These are phyloP conservation scores for Letharia columbiana DNA, from an alignment of 495 filamentous ascomycete genomes.

Conservation along the genomic window DNA sequence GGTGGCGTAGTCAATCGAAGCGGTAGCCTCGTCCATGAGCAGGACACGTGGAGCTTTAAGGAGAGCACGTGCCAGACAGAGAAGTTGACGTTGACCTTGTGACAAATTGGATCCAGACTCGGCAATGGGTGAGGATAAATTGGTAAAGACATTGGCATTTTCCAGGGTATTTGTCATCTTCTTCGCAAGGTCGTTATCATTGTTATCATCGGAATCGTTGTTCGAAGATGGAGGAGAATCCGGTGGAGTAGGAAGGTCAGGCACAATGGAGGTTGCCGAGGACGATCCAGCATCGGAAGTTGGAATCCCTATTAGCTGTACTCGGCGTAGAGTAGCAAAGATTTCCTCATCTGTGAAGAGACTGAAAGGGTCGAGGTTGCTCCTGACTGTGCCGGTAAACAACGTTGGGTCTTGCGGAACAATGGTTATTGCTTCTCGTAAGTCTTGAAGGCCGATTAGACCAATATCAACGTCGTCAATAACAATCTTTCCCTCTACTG, in stretches of 20 bases:
- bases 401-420: conserved; percentile 97
- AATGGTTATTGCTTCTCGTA: conserved; percentile 91
- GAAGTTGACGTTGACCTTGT: conserved; percentile 90
- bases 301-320: conserved; percentile 66
- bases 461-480: conserved; percentile 89
- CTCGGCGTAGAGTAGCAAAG: conserved; percentile 77
- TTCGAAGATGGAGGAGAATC: conserved; percentile 18
- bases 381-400: conserved; percentile 91
- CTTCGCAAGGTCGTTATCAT: conserved; percentile 36
- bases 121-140: conserved; percentile 72
- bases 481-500: conserved; percentile 79
- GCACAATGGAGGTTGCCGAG: conserved; percentile 36
- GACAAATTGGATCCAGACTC: conserved; percentile 95
- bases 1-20: conserved; percentile 94
- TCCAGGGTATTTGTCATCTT: conserved; percentile 34
- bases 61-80: conserved; percentile 89
- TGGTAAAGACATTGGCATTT: conserved; percentile 93
- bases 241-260: conserved; percentile 27
- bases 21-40: conserved; percentile 98
- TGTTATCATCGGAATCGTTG: conserved; percentile 24
- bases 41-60: conserved; percentile 87
- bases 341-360: conserved; percentile 89
- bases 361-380: conserved; percentile 89
- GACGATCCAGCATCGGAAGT: conserved; percentile 40
- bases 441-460: conserved; percentile 77